Evolutionary conservation across 306 rosid species (phyloP).

Genomic region (Rosa rugosa): DNA sequence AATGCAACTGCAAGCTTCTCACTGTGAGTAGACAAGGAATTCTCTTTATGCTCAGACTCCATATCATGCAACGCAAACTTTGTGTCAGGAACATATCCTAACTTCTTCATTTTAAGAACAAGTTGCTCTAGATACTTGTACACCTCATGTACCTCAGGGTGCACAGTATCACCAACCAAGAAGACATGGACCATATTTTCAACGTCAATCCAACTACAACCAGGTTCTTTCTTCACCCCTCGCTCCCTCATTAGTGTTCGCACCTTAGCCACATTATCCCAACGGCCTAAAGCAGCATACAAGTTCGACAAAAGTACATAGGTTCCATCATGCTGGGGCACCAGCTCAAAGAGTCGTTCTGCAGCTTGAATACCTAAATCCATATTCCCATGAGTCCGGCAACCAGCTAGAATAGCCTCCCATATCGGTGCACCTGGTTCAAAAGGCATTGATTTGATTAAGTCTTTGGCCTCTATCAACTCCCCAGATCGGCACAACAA

Average conservation of each 20-base stretch:
- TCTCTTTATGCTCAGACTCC: conserved; percentile 24
- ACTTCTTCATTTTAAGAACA: conserved; percentile 24
- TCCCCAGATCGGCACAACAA: conserved; percentile 28
- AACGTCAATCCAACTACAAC: conserved; percentile 34
- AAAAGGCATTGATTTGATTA: conserved; percentile 27
- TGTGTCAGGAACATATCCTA: conserved; percentile 26
- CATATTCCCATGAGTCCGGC: conserved; percentile 27
- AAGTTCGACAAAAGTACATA: conserved; percentile 29
- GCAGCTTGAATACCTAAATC: conserved; percentile 33
- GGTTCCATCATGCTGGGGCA: conserved; percentile 29
- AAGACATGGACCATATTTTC: conserved; percentile 30
- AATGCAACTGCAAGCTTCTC: conserved; percentile 31
- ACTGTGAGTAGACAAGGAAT: conserved; percentile 29
- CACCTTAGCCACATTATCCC: conserved; percentile 26
- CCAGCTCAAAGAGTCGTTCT: conserved; percentile 27
- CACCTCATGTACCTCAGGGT: conserved; percentile 27
- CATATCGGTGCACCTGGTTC: conserved; percentile 23
- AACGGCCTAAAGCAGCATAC: conserved; percentile 21
- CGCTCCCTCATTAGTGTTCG: conserved; percentile 28
- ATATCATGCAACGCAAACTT: conserved; percentile 28
- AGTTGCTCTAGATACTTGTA: conserved; percentile 28
- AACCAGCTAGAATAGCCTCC: conserved; percentile 32
- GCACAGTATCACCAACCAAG: conserved; percentile 26
- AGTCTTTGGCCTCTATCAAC: conserved; percentile 18
- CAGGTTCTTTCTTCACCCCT: conserved; percentile 33